Evolutionary conservation across 1,284 basidiomycete genomes (phyloP), one percentile per base, ranked within the genome.

Genomic region (Puccinia polysora): DNA sequence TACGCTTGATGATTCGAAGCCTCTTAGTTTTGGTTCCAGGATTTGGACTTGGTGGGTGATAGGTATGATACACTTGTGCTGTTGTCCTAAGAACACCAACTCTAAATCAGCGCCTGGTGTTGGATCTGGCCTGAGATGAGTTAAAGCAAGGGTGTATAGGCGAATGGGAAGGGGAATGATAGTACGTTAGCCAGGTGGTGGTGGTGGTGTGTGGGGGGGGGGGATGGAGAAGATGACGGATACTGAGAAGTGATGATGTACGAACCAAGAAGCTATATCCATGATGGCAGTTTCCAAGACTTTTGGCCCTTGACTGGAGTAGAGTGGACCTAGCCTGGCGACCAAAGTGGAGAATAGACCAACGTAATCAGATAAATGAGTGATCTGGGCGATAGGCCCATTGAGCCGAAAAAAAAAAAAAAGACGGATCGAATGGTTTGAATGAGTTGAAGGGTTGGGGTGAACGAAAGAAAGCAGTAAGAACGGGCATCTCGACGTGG

Each of bases 41-140:
- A 85, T 82, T 76, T 93, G 91, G 50, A 89, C 88, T 73, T 93
- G 87, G 0, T 83, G 78, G 15, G 82, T 83, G 65, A 85, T 82
- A 0, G 92, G 92, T 6, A 95, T 79, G 76, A 88, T 86, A 25
- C 88, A 84, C 43, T 84, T 84, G 12, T 93, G 80, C 1, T 90
- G 86, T 3, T 86, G 84, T 5, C 90, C 90, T 38, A 94, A 81
- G 77, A 95, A 88, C 0, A 89, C 89, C 6, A 95, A 83, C 77
- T 92, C 88, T 23, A 89, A 75, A 1, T 83, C 84, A 45, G 82
- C 77, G 20, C 89, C 89, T 50, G 86, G 84, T 0, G 73, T 79
- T 76, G 82, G 90, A 82, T 56, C 53, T n/a, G 65, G 65, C 65
- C 65, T 68, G 23, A 43, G 20, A 47, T 34, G 18, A 25, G 38